phyloP scores from a whole-genome alignment of 2,329 filamentous ascomycete species.

The Chalaropsis thielavioides region DNA sequence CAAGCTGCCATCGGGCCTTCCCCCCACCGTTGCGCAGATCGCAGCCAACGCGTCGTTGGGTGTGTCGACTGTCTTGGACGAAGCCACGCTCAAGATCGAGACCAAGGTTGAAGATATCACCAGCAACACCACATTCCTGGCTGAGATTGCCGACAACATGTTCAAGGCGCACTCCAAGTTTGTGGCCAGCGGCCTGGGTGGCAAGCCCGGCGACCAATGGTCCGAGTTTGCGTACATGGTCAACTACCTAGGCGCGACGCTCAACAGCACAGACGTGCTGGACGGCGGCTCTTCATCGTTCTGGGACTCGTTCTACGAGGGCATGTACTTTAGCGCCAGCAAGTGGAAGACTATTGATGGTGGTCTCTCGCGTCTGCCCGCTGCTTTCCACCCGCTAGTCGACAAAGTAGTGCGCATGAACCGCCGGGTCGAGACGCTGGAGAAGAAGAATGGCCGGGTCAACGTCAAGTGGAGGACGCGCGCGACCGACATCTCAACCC shows the following conservation, averaged over 20 bases:
- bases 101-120: constrained; percentile 9
- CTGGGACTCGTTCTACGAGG: constrained; percentile 21
- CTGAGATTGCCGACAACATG: constrained; percentile 29
- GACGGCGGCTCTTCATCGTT: constrained; percentile 18
- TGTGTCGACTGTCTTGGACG: constrained; percentile 16
- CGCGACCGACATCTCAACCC: constrained; percentile 27
- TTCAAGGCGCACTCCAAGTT: constrained; percentile 29
- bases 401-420: constrained; percentile 41
- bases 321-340: constrained; percentile 20
- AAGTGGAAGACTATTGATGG: constrained; percentile 35
- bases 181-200: constrained; percentile 30
- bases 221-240: constrained; percentile 50
- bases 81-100: constrained; percentile 23
- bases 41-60: constrained; percentile 30
- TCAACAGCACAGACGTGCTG: constrained; percentile 34
- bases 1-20: constrained; percentile 35
- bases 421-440: constrained; percentile 40
- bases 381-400: constrained; percentile 47
- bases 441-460: constrained; percentile 38
- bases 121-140: constrained; percentile 22
- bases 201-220: constrained; percentile 35
- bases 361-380: constrained; percentile 40
- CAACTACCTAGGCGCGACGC: constrained; percentile 36
- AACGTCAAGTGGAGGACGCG: constrained; percentile 42
- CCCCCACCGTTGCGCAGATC: constrained; percentile 37